Evolutionary conservation across 805 yeast species (phyloP).

Genomic region (Metschnikowia santaceciliae): DNA sequence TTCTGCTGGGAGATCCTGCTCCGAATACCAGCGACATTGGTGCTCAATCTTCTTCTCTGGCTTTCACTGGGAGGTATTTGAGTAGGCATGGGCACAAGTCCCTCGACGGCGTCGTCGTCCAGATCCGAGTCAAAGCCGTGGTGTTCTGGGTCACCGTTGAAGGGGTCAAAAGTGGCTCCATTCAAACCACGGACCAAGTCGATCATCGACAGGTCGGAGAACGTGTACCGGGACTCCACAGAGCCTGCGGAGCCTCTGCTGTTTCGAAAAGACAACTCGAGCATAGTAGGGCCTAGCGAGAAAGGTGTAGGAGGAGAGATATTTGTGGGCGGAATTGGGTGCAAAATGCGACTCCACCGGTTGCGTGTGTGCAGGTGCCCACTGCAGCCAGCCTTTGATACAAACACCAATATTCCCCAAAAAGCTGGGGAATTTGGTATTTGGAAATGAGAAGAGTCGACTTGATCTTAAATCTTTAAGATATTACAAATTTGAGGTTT

Average conservation of each 20-base stretch:
- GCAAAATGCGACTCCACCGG: constrained; percentile 4
- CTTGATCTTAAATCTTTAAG: no score
- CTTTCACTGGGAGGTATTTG: neutral
- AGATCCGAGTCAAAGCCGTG: neutral
- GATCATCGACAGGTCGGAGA: constrained; percentile 15
- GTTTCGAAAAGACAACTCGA: neutral
- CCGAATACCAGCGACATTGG: neutral
- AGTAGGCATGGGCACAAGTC: neutral
- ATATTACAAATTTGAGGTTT: no score
- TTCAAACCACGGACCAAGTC: constrained; percentile 14
- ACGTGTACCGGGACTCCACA: constrained; percentile 2
- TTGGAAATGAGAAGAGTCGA: no score
- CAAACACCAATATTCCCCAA: no score
- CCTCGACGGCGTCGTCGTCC: neutral
- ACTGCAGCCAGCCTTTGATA: neutral
- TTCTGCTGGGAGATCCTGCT: neutral
- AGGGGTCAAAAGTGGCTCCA: constrained; percentile 3
- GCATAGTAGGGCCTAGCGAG: neutral
- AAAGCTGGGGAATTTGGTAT: no score
- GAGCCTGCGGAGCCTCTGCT: constrained; percentile 6
- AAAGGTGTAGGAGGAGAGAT: neutral
- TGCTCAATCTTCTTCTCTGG: neutral
- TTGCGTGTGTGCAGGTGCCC: neutral
- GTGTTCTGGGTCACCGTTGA: neutral
- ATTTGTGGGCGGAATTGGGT: constrained; percentile 5